These are phyloP conservation scores for Collybia sordida DNA, from an alignment of 768 basidiomycete species.

Conservation along the genomic window DNA sequence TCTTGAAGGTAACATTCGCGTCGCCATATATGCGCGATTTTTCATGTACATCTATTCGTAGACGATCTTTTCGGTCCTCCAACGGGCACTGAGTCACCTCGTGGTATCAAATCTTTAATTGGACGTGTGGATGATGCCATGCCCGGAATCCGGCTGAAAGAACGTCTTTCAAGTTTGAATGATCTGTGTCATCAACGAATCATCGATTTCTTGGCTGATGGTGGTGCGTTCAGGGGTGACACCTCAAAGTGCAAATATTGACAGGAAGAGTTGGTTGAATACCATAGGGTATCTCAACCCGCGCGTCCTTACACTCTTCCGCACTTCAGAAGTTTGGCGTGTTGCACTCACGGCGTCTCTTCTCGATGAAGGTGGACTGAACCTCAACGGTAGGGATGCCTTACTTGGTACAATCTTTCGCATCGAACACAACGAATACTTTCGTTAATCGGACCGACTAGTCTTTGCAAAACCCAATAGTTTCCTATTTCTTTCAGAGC, in stretches of 20 bases:
- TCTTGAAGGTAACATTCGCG: conserved; percentile 29
- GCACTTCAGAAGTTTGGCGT: conserved; percentile 41
- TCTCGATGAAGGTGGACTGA: conserved; percentile 47
- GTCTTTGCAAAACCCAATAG: conserved; percentile 51
- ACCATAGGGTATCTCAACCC: conserved; percentile 46
- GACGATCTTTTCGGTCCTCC: conserved; percentile 41
- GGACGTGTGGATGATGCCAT: conserved; percentile 39
- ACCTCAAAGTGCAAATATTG: neutral
- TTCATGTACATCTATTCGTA: conserved; percentile 12
- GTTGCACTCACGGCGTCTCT: conserved; percentile 49
- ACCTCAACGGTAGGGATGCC: conserved; percentile 41
- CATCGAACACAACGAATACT: neutral
- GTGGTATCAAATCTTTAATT: conserved; percentile 33
- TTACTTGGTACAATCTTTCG: conserved; percentile 34
- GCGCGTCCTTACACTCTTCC: conserved; percentile 42
- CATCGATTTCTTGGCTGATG: conserved; percentile 34
- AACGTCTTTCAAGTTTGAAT: conserved; percentile 32
- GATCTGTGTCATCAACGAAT: conserved; percentile 41
- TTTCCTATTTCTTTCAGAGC: conserved; percentile 48
- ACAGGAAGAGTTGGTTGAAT: neutral
- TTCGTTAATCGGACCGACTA: conserved; percentile 18
- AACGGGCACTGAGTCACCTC: conserved; percentile 41
- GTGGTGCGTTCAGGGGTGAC: conserved; percentile 35
- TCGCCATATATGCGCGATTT: conserved; percentile 3
- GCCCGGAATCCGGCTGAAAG: conserved; percentile 48